Evolutionary conservation across 768 basidiomycete species (phyloP), one percentile per base, ranked within the genome.

Genomic region (Lentinula lateritia): DNA sequence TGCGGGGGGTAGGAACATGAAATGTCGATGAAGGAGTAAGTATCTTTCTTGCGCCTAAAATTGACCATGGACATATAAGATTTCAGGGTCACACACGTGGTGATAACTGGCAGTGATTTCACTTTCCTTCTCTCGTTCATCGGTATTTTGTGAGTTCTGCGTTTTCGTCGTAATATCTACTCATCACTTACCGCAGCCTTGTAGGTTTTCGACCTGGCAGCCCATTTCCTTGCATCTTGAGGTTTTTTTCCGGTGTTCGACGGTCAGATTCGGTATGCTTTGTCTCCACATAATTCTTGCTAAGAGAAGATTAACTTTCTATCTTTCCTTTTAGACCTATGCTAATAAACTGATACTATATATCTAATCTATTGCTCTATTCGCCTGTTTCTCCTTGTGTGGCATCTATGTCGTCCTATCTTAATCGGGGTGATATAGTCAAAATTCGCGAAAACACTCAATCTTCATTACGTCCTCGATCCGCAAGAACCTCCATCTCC

Each of bases 301-400:
- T 43, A 13, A 20, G 15, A 48, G 34, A 38, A 59, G 28, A 34
- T 7, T 50, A 13, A 36, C 46, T 12, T 15, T 34, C 18, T 35
- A 13, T 48, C n/a, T 50, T 18, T 23, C 45, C n/a, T 28, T 28
- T 28, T 28, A 50, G 58, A 48, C 45, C 32, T 35, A 59, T 59
- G 45, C 58, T 59, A 48, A 50, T 59, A 35, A 58, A 43, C 42
- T 58, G 28, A 58, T 48, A 48, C 32, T 59, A 18, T 50, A 34
- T 59, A 35, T 23, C 12, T 28, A 10, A 43, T 43, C 35, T 48
- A 50, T 59, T 41, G 18, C 42, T 16, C 28, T 13, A 9, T n/a
- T 5, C 12, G 15, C n/a, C 16, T 39, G 18, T 34, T 59, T 12
- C 12, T 52, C 15, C 34, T 15, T 34, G 16, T 48, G 46, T 20